These are phyloP conservation scores for Plasmopara viticola DNA, from an alignment of 352 stramenopile genomes.

Conservation along the genomic window DNA sequence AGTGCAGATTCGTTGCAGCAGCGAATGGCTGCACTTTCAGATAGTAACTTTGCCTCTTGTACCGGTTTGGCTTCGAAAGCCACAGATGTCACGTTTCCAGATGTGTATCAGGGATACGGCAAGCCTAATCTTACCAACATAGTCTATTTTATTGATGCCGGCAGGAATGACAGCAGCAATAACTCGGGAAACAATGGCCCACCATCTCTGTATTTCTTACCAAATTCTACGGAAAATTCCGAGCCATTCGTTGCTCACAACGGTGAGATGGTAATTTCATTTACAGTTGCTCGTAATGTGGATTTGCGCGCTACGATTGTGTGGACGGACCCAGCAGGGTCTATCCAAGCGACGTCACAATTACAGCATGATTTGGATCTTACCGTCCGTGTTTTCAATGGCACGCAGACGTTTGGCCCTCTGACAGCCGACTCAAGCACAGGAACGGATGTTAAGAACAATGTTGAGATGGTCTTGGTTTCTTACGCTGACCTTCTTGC, in stretches of 20 bases:
- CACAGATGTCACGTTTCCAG: constrained; percentile 42
- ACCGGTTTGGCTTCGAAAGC: constrained; percentile 24
- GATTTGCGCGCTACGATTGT: constrained; percentile 68
- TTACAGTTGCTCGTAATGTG: constrained; percentile 54
- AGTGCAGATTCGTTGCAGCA: constrained; percentile 51
- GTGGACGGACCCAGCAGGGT: constrained; percentile 73
- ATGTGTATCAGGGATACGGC: constrained; percentile 75
- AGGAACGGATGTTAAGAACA: constrained; percentile 68
- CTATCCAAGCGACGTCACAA: constrained; percentile 48
- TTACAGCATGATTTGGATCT: constrained; percentile 79
- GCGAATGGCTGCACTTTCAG: constrained; percentile 32
- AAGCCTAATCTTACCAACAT: constrained; percentile 80
- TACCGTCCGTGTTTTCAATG: constrained; percentile 52
- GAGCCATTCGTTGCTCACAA: constrained; percentile 48
- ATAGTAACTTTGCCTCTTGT: constrained; percentile 47
- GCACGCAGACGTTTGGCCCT: constrained; percentile 48
- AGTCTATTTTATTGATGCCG: constrained; percentile 36
- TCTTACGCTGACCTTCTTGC: constrained; percentile 55
- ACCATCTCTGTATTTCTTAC: constrained; percentile 61
- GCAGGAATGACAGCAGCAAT: neutral
- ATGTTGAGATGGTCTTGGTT: constrained; percentile 80
- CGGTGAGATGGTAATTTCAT: constrained; percentile 61
- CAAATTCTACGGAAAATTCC: constrained; percentile 58
- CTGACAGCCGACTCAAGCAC: constrained; percentile 46
- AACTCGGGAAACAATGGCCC: neutral